Evolutionary conservation across 805 yeast species (phyloP), one percentile per base, ranked within the genome.

Genomic region (Lipomyces japonicus): DNA sequence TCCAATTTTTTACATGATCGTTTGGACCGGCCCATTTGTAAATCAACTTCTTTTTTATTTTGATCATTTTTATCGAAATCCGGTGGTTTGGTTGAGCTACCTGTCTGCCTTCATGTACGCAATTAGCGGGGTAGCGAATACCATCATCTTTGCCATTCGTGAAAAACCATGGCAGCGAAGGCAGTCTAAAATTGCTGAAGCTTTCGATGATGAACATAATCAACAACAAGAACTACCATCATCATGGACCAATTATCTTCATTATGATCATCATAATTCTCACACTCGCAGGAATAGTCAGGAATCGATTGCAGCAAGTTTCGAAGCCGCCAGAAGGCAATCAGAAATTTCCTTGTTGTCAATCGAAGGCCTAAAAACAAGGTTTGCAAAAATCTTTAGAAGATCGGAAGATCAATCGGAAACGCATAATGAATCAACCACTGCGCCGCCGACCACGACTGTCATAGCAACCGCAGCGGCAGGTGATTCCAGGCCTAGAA

Each of bases 1-100:
- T 64, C 97, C 97, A 2, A 69, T 84, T 37, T 84, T 95, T 1
- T 89, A 87, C 66, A 73, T 87, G 50, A 72, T 84, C 24, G 67
- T 88, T 41, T 89, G 97, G 97, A 63, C 83, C 19, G 82, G 85
- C 57, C 96, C 96, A 1, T 77, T 86, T 53, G 75, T 82, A 3
- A 72, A 79, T 31, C 85, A 84, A 60, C 72, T 80, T 48, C 73
- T 86, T 7, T 80, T 77, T 61, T 71, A 75, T 58, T 70, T 72
- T 34, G 70, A 74, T 58, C 80, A 77, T 49, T 64, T 74, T 19
- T 39, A 53, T 1, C 71, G 75, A 51, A 77, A 79, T 1, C 79
- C 84, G 2, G 72, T 77, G 6, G 75, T 75, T 51, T 83, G 91
- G 83, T 66, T 86, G 36, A 75, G 78, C 45, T 75, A 79, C 45